phyloP scores from a whole-genome alignment of 257 asterid genomes.

The Gynochthodes officinalis region DNA sequence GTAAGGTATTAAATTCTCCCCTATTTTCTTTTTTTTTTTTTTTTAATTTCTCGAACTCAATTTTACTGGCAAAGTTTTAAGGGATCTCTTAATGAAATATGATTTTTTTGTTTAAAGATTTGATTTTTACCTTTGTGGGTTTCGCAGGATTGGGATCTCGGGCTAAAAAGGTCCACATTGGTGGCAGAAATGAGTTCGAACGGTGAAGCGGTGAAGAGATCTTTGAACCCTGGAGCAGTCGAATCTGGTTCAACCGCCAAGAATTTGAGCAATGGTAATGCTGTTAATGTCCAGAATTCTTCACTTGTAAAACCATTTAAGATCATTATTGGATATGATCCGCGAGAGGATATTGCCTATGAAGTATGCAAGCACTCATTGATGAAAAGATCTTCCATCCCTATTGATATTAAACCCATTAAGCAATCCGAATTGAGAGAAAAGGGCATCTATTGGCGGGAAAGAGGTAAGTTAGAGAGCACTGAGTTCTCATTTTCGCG shows the following conservation, averaged over 20 bases:
- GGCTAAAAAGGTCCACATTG: slow-evolving; percentile 16
- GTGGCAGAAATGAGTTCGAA: slow-evolving; percentile 23
- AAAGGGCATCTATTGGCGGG: slow-evolving; percentile 71
- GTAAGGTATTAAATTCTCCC: neutral
- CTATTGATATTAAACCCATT: slow-evolving; percentile 61
- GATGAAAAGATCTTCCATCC: slow-evolving; percentile 65
- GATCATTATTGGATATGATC: slow-evolving; percentile 84
- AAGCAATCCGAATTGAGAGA: slow-evolving; percentile 71
- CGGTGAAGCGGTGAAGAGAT: slow-evolving; percentile 8
- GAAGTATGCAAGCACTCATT: slow-evolving; percentile 78
- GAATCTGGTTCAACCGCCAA: neutral
- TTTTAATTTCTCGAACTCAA: too few relatives aligned
- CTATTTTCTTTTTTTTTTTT: too few relatives aligned
- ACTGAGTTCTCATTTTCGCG: slow-evolving; percentile 84
- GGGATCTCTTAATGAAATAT: neutral
- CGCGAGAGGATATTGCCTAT: slow-evolving; percentile 65
- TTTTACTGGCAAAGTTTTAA: neutral
- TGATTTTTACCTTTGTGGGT: neutral
- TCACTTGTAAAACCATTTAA: slow-evolving; percentile 27
- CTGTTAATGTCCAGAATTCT: neutral
- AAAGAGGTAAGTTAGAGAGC: slow-evolving; percentile 77
- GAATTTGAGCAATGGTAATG: slow-evolving; percentile 8
- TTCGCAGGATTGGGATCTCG: slow-evolving; percentile 25
- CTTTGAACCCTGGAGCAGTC: neutral
- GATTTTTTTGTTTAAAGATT: neutral